Conservation (phyloP, 148 eudicot genomes). For the Rhododendron ovatum region DNA sequence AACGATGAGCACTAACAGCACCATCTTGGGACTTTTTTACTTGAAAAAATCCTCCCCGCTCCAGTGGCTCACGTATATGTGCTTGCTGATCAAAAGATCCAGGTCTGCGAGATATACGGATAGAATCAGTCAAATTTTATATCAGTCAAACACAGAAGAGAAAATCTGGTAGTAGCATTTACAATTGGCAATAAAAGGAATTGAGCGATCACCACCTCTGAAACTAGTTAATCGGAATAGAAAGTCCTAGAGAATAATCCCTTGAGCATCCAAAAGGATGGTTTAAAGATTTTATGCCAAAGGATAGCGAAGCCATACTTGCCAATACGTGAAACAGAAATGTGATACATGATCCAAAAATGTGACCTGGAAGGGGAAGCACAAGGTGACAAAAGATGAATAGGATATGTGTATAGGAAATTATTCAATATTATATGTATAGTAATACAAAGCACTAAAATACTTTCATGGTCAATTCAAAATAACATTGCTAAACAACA, state of each 20-base stretch:
- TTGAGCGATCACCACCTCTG: neutral
- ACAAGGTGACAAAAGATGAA: neutral
- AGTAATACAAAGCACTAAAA: neutral
- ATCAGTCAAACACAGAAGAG: neutral
- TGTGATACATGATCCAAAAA: neutral
- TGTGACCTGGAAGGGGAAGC: neutral
- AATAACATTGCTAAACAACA: neutral
- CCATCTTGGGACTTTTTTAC: slow-evolving; percentile 46
- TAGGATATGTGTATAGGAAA: neutral
- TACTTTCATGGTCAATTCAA: neutral
- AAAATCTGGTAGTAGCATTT: neutral
- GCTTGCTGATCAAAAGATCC: slow-evolving; percentile 33
- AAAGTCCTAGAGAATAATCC: neutral
- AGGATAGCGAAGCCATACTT: neutral
- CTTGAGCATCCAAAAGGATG: neutral
- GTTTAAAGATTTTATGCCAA: neutral
- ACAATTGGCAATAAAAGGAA: neutral
- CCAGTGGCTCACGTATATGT: slow-evolving; percentile 25
- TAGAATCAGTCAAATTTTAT: neutral
- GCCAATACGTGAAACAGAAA: neutral
- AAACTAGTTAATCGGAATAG: neutral
- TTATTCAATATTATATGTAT: no score
- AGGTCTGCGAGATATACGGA: slow-evolving; percentile 5
- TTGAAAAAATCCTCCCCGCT: slow-evolving; percentile 27
- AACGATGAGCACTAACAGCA: slow-evolving; percentile 44